Conservation (phyloP, 2,329 filamentous ascomycete genomes). For the Calonectria pseudoreteaudii region DNA sequence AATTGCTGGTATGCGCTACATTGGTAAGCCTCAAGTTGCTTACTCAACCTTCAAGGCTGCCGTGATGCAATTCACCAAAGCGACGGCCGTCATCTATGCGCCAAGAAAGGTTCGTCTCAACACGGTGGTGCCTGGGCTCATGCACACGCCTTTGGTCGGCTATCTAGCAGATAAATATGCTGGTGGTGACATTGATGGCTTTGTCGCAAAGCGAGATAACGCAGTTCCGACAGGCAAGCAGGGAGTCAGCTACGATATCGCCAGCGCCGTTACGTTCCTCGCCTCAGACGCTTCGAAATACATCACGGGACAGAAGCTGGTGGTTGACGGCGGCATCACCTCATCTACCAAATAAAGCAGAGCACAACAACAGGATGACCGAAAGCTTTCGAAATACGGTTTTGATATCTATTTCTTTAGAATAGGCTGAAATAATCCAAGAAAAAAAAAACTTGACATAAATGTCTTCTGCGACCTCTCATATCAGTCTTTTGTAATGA, state of each 20-base stretch:
- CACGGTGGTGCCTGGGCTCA: constrained; percentile 48
- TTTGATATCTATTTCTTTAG: neutral
- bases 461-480: no score
- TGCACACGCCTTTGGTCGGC: constrained; percentile 12
- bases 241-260: constrained; percentile 1
- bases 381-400: neutral
- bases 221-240: neutral
- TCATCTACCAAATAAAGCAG: neutral
- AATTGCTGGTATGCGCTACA: constrained; percentile 52
- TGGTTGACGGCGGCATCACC: constrained; percentile 20
- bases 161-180: constrained; percentile 33
- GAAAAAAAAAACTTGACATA: no score
- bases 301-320: constrained; percentile 21
- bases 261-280: constrained; percentile 7
- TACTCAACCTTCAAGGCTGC: constrained; percentile 61
- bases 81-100: constrained; percentile 59
- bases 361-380: rapidly evolving
- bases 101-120: constrained; percentile 58
- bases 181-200: neutral
- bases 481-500: no score
- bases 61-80: constrained; percentile 57
- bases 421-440: neutral
- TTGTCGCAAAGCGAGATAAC: neutral
- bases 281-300: neutral
- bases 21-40: constrained; percentile 57